Evolutionary conservation across 2,329 filamentous ascomycete species (phyloP).

Genomic region (Lecanicillium sp.): DNA sequence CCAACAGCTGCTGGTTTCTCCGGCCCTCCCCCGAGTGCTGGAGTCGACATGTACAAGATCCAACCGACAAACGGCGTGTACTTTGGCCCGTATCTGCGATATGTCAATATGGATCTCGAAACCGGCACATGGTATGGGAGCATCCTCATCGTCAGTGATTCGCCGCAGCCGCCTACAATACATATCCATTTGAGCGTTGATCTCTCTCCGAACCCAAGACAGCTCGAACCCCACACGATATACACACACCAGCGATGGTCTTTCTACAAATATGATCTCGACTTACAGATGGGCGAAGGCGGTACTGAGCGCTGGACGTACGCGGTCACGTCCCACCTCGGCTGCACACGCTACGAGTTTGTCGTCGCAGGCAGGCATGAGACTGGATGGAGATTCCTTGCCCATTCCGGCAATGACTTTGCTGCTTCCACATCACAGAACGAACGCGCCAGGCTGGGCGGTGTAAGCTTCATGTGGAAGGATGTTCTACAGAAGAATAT

Average conservation of each 20-base stretch:
- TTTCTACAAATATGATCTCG: slow-evolving; percentile 91
- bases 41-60: slow-evolving; percentile 90
- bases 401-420: slow-evolving; percentile 95
- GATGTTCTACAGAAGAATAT: slow-evolving; percentile 96
- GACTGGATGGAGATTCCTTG: slow-evolving; percentile 90
- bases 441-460: slow-evolving; percentile 78
- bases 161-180: slow-evolving; percentile 87
- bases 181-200: slow-evolving; percentile 89
- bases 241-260: slow-evolving; percentile 88
- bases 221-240: slow-evolving; percentile 75
- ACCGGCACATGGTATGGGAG: slow-evolving; percentile 86
- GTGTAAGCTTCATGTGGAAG: slow-evolving; percentile 96
- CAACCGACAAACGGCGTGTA: slow-evolving; percentile 94
- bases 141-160: slow-evolving; percentile 87
- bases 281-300: slow-evolving; percentile 80
- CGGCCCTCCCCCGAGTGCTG: slow-evolving; percentile 79
- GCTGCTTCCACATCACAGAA: slow-evolving; percentile 78
- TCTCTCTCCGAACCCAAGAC: slow-evolving; percentile 84
- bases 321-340: slow-evolving; percentile 91
- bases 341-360: slow-evolving; percentile 97
- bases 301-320: slow-evolving; percentile 90
- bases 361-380: slow-evolving; percentile 85
- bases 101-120: slow-evolving; percentile 95
- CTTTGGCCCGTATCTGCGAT: slow-evolving; percentile 92
- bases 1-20: slow-evolving; percentile 77